Evolutionary conservation across 441 rosid genomes (phyloP).

Genomic region (Breynia disticha): DNA sequence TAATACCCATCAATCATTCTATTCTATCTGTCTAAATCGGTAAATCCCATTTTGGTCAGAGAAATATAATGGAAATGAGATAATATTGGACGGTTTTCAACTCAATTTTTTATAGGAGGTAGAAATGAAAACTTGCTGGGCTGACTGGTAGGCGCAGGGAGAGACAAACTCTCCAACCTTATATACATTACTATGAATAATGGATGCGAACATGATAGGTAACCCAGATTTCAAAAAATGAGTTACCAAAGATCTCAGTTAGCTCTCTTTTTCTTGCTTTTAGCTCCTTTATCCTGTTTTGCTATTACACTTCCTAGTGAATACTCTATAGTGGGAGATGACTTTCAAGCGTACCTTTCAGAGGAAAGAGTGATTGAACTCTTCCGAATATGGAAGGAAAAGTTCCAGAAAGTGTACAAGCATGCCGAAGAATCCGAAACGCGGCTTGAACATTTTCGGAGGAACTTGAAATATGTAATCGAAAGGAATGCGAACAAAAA

Average conservation of each 20-base stretch:
- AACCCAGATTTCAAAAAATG: constrained; percentile 23
- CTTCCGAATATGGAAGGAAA: constrained; percentile 40
- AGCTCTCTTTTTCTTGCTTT: constrained; percentile 17
- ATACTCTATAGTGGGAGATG: constrained; percentile 32
- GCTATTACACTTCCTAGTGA: constrained; percentile 26
- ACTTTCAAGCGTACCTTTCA: constrained; percentile 21
- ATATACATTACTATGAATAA: constrained; percentile 10
- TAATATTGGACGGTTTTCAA: too few relatives aligned
- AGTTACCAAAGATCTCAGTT: constrained; percentile 14
- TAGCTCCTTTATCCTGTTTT: constrained; percentile 20
- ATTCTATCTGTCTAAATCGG: too few relatives aligned
- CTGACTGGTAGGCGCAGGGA: constrained; percentile 40
- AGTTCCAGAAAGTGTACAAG: constrained; percentile 39
- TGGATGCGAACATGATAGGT: constrained; percentile 1
- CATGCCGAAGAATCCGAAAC: constrained; percentile 34
- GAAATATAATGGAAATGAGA: too few relatives aligned
- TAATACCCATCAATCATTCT: too few relatives aligned
- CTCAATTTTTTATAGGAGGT: not conserved
- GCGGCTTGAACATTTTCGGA: constrained; percentile 32
- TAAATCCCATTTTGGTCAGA: too few relatives aligned
- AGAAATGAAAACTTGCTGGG: not conserved
- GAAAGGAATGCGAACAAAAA: constrained; percentile 23
- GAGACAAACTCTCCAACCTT: constrained; percentile 2
- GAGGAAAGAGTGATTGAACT: constrained; percentile 37
- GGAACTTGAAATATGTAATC: constrained; percentile 41